These are phyloP conservation scores for Lachnellula suecica DNA, from an alignment of 2,329 filamentous ascomycete genomes.

Conservation along the genomic window DNA sequence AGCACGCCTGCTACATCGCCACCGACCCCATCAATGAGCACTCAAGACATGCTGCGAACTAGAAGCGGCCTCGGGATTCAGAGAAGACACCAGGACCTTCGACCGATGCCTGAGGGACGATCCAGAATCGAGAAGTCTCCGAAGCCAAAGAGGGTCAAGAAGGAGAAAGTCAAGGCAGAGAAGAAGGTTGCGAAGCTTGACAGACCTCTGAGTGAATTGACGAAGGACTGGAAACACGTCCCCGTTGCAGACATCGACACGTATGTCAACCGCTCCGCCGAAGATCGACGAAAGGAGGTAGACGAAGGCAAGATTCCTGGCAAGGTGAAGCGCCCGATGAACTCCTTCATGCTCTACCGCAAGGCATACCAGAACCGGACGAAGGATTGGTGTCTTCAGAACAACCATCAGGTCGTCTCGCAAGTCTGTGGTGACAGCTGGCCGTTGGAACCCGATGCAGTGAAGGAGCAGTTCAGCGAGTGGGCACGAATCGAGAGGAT, in stretches of 20 bases:
- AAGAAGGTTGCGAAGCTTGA: constrained; percentile 56
- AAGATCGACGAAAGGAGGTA: constrained; percentile 67
- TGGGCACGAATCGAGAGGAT: constrained; percentile 78
- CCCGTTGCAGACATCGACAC: constrained; percentile 74
- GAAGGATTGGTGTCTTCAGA: constrained; percentile 76
- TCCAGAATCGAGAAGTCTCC: constrained; percentile 24
- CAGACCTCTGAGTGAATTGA: constrained; percentile 69
- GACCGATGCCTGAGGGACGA: constrained; percentile 28
- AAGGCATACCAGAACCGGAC: constrained; percentile 87
- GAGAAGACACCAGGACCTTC: constrained; percentile 24
- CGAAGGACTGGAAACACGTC: constrained; percentile 59
- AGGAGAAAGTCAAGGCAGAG: constrained; percentile 40
- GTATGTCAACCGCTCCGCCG: constrained; percentile 72
- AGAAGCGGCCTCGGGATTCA: constrained; percentile 28
- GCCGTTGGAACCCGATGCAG: constrained; percentile 72
- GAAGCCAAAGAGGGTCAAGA: constrained; percentile 36
- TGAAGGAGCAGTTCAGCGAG: constrained; percentile 74
- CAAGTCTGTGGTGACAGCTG: constrained; percentile 84
- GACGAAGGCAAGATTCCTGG: constrained; percentile 66
- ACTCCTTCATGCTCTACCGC: constrained; percentile 96
- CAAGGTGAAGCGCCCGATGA: constrained; percentile 90
- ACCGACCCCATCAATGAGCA: constrained; percentile 41
- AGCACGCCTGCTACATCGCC: constrained; percentile 54
- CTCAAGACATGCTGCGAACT: constrained; percentile 26
- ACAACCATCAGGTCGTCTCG: constrained; percentile 93